Evolutionary conservation across 2,329 filamentous ascomycete genomes (phyloP).

Genomic region (Fusarium zealandicum): DNA sequence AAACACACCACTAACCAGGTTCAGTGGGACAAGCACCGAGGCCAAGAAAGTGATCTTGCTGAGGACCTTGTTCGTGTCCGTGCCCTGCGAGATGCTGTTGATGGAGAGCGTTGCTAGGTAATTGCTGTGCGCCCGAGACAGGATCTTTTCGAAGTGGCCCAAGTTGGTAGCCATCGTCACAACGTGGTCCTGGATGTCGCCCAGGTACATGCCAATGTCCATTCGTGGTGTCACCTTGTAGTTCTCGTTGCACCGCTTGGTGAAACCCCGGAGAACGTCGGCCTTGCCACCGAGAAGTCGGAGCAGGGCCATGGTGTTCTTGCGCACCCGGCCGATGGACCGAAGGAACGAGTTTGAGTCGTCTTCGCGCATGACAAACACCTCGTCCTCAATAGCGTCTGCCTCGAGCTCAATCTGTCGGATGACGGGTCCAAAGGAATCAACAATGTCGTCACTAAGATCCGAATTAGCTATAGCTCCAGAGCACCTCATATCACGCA

Average conservation of each 20-base stretch:
- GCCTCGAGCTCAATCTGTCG: slow-evolving; percentile 86
- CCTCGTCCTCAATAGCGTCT: slow-evolving; percentile 92
- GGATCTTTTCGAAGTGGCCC: slow-evolving; percentile 96
- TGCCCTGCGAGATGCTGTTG: slow-evolving; percentile 87
- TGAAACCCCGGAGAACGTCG: slow-evolving; percentile 97
- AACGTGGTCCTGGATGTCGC: slow-evolving; percentile 98
- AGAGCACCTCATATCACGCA: neutral
- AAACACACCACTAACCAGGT: slow-evolving; percentile 86
- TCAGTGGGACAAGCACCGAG: slow-evolving; percentile 94
- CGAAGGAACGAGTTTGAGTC: slow-evolving; percentile 89
- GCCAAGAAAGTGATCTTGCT: slow-evolving; percentile 95
- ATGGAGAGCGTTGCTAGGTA: slow-evolving; percentile 95
- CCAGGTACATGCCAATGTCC: slow-evolving; percentile 95
- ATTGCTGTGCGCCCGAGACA: slow-evolving; percentile 92
- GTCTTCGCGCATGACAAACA: slow-evolving; percentile 89
- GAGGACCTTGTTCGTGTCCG: slow-evolving; percentile 84
- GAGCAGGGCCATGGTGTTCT: slow-evolving; percentile 93
- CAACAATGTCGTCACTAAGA: slow-evolving; percentile 89
- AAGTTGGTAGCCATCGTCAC: slow-evolving; percentile 99
- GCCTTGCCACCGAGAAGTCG: slow-evolving; percentile 94
- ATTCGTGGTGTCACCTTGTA: slow-evolving; percentile 94
- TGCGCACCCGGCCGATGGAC: slow-evolving; percentile 87
- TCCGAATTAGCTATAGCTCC: slow-evolving; percentile 35
- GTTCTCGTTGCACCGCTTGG: slow-evolving; percentile 97
- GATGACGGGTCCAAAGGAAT: slow-evolving; percentile 91